These are phyloP conservation scores for Liriodendron chinense DNA, from an alignment of 164 flowering plant genomes.

Conservation along the genomic window DNA sequence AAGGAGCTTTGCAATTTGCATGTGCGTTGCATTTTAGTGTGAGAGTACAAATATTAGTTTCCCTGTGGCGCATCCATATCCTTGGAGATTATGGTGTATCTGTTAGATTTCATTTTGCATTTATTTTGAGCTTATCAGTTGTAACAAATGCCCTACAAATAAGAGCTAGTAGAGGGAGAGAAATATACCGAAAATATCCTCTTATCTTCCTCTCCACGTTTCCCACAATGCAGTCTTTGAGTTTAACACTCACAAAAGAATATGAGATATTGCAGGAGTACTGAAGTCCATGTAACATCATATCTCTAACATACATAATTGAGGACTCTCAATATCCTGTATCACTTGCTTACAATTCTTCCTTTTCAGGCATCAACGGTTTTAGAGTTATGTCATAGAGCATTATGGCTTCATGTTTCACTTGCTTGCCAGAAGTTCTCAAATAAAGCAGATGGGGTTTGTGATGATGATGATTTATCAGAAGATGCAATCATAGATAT, in stretches of 20 bases:
- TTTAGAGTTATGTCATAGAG: slow-evolving; percentile 50
- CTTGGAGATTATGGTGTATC: too few species aligned
- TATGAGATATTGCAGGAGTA: not conserved
- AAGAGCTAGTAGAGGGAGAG: too few species aligned
- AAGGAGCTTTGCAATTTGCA: not conserved
- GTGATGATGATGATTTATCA: slow-evolving; percentile 28
- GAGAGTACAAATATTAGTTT: too few species aligned
- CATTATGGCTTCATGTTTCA: slow-evolving; percentile 63
- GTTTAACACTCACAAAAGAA: too few species aligned
- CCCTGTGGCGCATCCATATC: too few species aligned
- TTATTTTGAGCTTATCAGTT: too few species aligned
- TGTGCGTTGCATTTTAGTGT: not conserved
- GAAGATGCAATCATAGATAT: slow-evolving; percentile 46
- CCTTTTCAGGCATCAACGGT: slow-evolving; percentile 63
- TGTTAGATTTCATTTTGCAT: too few species aligned
- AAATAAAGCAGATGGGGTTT: slow-evolving; percentile 23
- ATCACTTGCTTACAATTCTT: not conserved
- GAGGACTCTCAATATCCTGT: not conserved
- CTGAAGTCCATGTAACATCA: not conserved
- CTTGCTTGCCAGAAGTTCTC: slow-evolving; percentile 41
- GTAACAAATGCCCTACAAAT: too few species aligned
- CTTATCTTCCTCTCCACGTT: not conserved
- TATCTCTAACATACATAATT: not conserved
- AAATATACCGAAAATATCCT: too few species aligned
- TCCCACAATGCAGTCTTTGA: not conserved